Percentiles rank a stretch among this genome's conserved stretches.
Conservation (phyloP, 306 rosid genomes). For the Comarum palustre region DNA sequence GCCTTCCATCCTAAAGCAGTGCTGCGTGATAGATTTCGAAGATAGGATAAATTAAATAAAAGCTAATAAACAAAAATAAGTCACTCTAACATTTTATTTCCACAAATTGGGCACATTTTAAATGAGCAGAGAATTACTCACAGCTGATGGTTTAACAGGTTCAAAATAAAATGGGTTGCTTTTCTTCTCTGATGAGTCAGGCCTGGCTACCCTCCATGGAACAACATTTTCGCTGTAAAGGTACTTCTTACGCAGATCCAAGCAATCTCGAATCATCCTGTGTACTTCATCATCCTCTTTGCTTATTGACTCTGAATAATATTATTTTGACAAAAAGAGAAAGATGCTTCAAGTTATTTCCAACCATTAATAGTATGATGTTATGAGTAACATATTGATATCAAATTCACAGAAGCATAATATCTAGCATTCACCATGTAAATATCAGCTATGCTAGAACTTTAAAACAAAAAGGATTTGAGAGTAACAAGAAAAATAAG, state of each 20-base stretch:
- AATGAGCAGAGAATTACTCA: constrained; percentile 18
- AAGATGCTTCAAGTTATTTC: background rate
- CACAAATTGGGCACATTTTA: constrained; percentile 16
- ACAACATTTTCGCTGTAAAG: constrained; percentile 32
- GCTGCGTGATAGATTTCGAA: constrained; percentile 45
- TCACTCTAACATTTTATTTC: constrained; percentile 7
- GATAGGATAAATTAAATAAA: constrained; percentile 15
- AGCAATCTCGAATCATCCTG: constrained; percentile 37
- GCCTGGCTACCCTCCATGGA: constrained; percentile 29
- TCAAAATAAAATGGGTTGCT: constrained; percentile 41
- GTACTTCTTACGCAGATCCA: constrained; percentile 40
- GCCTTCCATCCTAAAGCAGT: constrained; percentile 64
- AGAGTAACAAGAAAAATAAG: constrained; percentile 5
- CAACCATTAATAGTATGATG: background rate
- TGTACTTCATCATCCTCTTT: constrained; percentile 41
- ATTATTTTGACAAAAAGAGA: constrained; percentile 1
- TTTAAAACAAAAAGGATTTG: background rate
- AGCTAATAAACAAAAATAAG: constrained; percentile 20
- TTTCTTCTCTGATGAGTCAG: constrained; percentile 20
- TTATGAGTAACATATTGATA: background rate
- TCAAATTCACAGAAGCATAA: background rate
- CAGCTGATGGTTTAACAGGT: constrained; percentile 36
- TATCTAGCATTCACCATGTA: background rate
- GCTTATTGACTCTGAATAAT: constrained; percentile 25
- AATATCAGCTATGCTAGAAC: background rate